Evolutionary conservation across 2,329 filamentous ascomycete species (phyloP).

Genomic region (Lasiodiplodia hormozganensis): DNA sequence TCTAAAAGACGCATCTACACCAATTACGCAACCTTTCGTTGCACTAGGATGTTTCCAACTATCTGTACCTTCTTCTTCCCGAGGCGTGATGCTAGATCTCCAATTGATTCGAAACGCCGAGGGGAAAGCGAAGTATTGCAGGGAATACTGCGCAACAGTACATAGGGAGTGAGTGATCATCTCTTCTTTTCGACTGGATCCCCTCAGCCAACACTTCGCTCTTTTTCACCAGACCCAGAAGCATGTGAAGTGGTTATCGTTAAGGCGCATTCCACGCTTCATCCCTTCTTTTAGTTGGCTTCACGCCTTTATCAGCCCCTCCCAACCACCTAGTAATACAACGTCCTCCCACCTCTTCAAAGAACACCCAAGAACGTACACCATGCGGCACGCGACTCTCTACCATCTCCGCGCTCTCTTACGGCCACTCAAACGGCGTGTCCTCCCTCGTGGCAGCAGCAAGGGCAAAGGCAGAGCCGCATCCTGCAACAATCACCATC

Average conservation of each 20-base stretch:
- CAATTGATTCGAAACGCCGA: conserved; percentile 18
- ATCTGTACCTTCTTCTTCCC: not conserved
- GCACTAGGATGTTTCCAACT: conserved; percentile 12
- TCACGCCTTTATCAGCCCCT: not conserved
- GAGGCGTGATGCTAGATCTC: not conserved
- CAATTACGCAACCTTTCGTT: conserved; percentile 1
- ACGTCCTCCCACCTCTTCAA: not conserved
- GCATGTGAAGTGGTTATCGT: not conserved
- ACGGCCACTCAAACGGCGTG: conserved; percentile 12
- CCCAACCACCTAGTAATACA: not conserved
- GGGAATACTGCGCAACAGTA: not conserved
- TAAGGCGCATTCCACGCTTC: not conserved
- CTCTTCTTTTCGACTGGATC: not conserved
- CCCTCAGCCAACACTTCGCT: not conserved
- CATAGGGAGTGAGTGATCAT: not conserved
- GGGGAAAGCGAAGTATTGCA: not conserved
- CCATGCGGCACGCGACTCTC: conserved; percentile 4
- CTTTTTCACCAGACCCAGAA: not conserved
- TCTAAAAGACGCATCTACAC: not conserved
- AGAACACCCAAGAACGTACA: not conserved
- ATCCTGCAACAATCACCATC: not conserved
- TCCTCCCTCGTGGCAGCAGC: not conserved
- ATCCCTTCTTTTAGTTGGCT: not conserved
- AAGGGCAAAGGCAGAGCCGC: not conserved
- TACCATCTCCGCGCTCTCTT: conserved; percentile 17